These are phyloP conservation scores for Vitis cinerea DNA, from an alignment of 164 flowering plant genomes.

Conservation along the genomic window DNA sequence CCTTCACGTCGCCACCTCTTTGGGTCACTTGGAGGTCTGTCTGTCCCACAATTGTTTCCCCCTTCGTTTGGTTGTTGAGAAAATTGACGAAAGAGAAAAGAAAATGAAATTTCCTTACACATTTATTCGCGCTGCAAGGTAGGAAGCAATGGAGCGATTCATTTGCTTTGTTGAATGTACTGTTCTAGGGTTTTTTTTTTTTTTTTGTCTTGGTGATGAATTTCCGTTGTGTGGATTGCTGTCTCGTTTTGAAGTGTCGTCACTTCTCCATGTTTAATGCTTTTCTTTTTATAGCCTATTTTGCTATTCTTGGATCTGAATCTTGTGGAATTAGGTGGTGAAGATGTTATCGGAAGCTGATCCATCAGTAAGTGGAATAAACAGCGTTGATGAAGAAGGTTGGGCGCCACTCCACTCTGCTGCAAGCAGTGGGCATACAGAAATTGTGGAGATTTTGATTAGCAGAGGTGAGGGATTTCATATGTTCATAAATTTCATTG, in stretches of 20 bases:
- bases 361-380: slow-evolving; percentile 44
- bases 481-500: neutral
- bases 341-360: slow-evolving; percentile 44
- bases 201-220: neutral
- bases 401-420: slow-evolving; percentile 98
- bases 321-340: slow-evolving; percentile 51
- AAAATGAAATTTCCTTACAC: too few relatives aligned
- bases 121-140: too few relatives aligned
- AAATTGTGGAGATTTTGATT: slow-evolving; percentile 60
- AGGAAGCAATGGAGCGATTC: too few relatives aligned
- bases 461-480: slow-evolving; percentile 42
- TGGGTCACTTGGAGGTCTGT: slow-evolving; percentile 50
- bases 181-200: too few relatives aligned
- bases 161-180: too few relatives aligned
- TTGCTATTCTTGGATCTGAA: neutral
- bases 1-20: slow-evolving; percentile 79
- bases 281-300: too few relatives aligned
- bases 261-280: too few relatives aligned
- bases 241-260: too few relatives aligned
- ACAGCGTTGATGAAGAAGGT: slow-evolving; percentile 85
- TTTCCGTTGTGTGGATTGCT: neutral
- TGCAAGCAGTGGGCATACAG: slow-evolving; percentile 74
- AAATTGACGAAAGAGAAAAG: too few relatives aligned
- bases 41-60: neutral
- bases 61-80: neutral